Base-by-base conservation (phyloP, 176 grass and related monocot species). In the Eremochloa ophiuroides region DNA sequence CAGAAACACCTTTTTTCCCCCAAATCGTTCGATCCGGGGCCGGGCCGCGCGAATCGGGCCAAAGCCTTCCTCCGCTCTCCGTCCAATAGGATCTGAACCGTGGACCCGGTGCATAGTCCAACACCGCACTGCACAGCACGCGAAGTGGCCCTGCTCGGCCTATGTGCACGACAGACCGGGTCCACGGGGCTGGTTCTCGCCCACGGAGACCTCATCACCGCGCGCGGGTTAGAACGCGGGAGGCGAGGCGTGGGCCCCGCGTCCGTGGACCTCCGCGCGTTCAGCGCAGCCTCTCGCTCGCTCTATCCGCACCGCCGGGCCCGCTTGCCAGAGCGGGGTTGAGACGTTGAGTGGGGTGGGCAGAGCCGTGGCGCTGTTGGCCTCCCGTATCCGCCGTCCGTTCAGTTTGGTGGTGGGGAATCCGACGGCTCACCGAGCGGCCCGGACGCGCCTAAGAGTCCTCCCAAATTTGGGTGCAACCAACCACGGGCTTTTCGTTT, bases 11-110 rank as follows among this genome's bases (percentile, higher is more conserved):
- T 61, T 50, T n/a, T n/a, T 0, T 47, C 41, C 69, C 41, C 46
- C 29, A 71, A 82, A 30, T 63, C 70, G 56, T 58, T 56, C 53
- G 60, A 59, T 79, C 66, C 33, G 39, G 55, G 53, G 55, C 22
- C 77, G 71, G 62, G 28, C 77, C 77, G 77, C 77, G 77, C 53
- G 77, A 85, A 76, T 34, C 82, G 87, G 77, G 63, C 77, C 74
- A 62, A 28, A 73, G 30, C 15, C 25, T n/a, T n/a, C 33, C 15
- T 14, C 41, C 20, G 14, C 27, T 30, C 16, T 6, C 27, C 20
- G 20, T n/a, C 43, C 78, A 31, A 2, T 15, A 2, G 2, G 6
- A 6, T 28, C 40, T 27, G 20, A 0, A 3, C 8, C 15, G 6
- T 73, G 20, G 38, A 89, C 78, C 47, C 29, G 73, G 83, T 33